Percentiles rank a stretch among this genome's conserved stretches.
Evolutionary conservation across 2,329 filamentous ascomycete genomes (phyloP).

Genomic region (Xylariaceae sp.): DNA sequence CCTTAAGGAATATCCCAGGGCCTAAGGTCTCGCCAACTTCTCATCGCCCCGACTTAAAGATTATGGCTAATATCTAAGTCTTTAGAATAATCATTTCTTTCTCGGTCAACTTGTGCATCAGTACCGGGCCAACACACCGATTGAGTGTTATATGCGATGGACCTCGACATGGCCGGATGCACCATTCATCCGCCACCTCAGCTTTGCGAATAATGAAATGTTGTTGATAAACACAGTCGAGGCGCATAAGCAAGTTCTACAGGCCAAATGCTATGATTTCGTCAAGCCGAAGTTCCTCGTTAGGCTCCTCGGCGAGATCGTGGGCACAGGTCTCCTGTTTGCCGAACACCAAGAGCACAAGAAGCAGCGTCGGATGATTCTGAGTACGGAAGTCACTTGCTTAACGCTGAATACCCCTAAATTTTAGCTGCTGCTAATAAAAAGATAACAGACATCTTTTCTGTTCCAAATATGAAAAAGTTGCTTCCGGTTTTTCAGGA

Average conservation of each 20-base stretch:
- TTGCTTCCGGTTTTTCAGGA: slow-evolving; percentile 40
- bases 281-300: slow-evolving; percentile 36
- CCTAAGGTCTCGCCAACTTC: slow-evolving; percentile 10
- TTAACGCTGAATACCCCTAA: neutral
- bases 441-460: slow-evolving; percentile 35
- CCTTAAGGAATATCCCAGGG: slow-evolving; percentile 13
- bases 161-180: slow-evolving; percentile 29
- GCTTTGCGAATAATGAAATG: slow-evolving; percentile 32
- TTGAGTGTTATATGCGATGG: slow-evolving; percentile 28
- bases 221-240: slow-evolving; percentile 33
- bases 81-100: slow-evolving; percentile 22
- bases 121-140: slow-evolving; percentile 19
- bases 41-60: too few species aligned
- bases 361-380: slow-evolving; percentile 38
- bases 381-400: slow-evolving; percentile 18
- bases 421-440: neutral
- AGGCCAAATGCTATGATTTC: slow-evolving; percentile 36
- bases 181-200: slow-evolving; percentile 33
- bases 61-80: neutral
- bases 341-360: slow-evolving; percentile 41
- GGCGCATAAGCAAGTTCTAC: slow-evolving; percentile 35
- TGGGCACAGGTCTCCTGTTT: slow-evolving; percentile 40
- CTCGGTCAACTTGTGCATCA: slow-evolving; percentile 21
- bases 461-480: slow-evolving; percentile 37
- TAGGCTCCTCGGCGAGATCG: slow-evolving; percentile 31